Conservation (phyloP, 352 stramenopile genomes). For the Phytophthora cactorum region DNA sequence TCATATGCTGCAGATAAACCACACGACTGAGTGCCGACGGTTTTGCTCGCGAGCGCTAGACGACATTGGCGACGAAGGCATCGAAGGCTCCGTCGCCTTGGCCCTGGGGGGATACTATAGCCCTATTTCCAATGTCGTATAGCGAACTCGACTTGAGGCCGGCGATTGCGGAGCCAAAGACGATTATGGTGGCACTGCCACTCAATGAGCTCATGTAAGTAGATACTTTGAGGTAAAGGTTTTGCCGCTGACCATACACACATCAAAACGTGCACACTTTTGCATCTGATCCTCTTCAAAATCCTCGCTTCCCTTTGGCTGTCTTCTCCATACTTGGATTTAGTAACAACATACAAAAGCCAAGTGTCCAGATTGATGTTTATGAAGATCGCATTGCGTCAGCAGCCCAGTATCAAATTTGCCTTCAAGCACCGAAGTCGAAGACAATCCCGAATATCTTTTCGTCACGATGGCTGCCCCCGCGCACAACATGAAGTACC, state of each 20-base stretch:
- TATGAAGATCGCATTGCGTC: conserved; percentile 9
- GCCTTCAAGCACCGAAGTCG: conserved; percentile 20
- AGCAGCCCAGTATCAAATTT: conserved; percentile 39
- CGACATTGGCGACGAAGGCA: no score
- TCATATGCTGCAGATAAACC: no score
- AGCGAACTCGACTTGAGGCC: no score
- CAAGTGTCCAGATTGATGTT: conserved; percentile 4
- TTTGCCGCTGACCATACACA: not conserved
- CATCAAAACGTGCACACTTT: not conserved
- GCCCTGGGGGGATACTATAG: no score
- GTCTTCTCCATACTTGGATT: not conserved
- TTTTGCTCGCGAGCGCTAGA: no score
- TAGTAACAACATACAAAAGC: conserved; percentile 1
- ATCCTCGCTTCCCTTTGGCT: conserved; percentile 2
- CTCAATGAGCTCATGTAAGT: no score
- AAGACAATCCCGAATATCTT: not conserved
- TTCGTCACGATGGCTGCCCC: conserved; percentile 15
- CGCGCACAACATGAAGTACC: conserved; percentile 67
- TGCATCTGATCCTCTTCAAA: not conserved
- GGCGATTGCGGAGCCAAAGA: no score
- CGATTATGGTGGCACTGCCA: not conserved
- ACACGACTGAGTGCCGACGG: no score
- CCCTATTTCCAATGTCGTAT: no score
- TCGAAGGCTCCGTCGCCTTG: no score
- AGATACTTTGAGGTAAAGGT: no score